phyloP scores from a whole-genome alignment of 805 yeast species.

The Candida vartiovaarae region DNA sequence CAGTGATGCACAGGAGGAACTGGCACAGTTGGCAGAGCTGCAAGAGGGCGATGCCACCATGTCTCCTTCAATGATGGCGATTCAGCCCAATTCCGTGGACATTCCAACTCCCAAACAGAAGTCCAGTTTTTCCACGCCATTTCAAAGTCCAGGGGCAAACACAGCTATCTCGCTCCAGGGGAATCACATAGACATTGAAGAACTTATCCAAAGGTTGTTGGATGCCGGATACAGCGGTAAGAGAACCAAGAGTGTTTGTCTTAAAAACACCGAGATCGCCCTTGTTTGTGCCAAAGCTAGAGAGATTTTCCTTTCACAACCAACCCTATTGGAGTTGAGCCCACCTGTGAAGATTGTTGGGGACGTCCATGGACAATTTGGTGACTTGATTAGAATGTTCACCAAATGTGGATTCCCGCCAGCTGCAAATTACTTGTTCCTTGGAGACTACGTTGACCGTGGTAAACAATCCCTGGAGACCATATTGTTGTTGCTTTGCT shows the following conservation, averaged over 20 bases:
- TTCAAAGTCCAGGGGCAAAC: constrained; percentile 18
- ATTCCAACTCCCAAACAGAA: constrained; percentile 24
- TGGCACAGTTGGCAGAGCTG: constrained; percentile 7
- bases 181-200: constrained; percentile 57
- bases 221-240: constrained; percentile 97
- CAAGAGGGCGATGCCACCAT: background rate
- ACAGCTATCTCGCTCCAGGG: constrained; percentile 17
- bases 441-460: constrained; percentile 92
- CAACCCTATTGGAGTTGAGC: constrained; percentile 74
- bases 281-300: constrained; percentile 81
- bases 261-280: constrained; percentile 85
- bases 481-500: constrained; percentile 64
- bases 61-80: too few relatives aligned
- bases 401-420: constrained; percentile 85
- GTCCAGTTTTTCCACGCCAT: constrained; percentile 20
- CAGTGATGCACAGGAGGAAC: constrained; percentile 24
- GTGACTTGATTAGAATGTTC: constrained; percentile 78
- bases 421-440: constrained; percentile 54
- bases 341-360: constrained; percentile 85
- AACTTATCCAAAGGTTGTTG: constrained; percentile 78
- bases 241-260: constrained; percentile 80
- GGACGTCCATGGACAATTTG: constrained; percentile 95
- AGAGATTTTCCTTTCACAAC: constrained; percentile 85
- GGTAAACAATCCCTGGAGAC: constrained; percentile 92
- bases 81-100: constrained; percentile 10